These are phyloP conservation scores for Cladosporium cucumerinum DNA, from an alignment of 2,329 filamentous ascomycete genomes.

Conservation along the genomic window DNA sequence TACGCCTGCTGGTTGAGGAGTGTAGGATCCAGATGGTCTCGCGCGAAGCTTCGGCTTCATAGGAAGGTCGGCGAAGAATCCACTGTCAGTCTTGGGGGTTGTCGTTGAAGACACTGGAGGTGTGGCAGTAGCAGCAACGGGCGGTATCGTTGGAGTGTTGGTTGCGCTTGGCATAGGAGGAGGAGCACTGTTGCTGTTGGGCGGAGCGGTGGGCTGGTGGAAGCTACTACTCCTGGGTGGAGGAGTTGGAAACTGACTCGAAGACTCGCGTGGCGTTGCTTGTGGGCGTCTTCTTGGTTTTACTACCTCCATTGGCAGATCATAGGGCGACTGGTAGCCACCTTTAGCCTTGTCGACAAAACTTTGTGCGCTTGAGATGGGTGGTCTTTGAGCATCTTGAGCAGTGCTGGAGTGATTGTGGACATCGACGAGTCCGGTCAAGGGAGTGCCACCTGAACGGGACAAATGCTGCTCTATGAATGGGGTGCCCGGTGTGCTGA, in stretches of 20 bases:
- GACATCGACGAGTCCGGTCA: constrained; percentile 33
- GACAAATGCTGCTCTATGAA: constrained; percentile 24
- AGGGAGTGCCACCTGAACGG: constrained; percentile 33
- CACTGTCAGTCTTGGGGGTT: constrained; percentile 33
- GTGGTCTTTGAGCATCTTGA: constrained; percentile 35
- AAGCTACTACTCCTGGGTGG: constrained; percentile 61
- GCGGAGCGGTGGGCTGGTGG: constrained; percentile 17
- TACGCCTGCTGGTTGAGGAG: constrained; percentile 23
- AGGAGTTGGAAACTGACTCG: constrained; percentile 43
- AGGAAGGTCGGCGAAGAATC: constrained; percentile 51
- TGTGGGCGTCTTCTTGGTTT: constrained; percentile 61
- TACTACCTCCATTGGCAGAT: constrained; percentile 84
- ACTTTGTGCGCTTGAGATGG: constrained; percentile 60
- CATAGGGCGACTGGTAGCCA: constrained; percentile 91
- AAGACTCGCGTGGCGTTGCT: constrained; percentile 37
- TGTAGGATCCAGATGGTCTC: constrained; percentile 28
- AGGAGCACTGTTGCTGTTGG: constrained; percentile 17
- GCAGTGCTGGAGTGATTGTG: constrained; percentile 24
- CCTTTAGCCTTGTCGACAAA: constrained; percentile 88
- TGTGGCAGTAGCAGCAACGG: constrained; percentile 33
- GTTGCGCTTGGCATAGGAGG: constrained; percentile 13
- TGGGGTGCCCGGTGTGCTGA: constrained; percentile 21
- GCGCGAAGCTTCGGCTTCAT: constrained; percentile 40
- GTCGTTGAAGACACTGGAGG: constrained; percentile 21
- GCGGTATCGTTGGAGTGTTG: constrained; percentile 21